A percentile compares a stretch with the other conserved stretches of the same genome.
Evolutionary conservation across 2,329 filamentous ascomycete genomes (phyloP).

Genomic region (Venturia nashicola): DNA sequence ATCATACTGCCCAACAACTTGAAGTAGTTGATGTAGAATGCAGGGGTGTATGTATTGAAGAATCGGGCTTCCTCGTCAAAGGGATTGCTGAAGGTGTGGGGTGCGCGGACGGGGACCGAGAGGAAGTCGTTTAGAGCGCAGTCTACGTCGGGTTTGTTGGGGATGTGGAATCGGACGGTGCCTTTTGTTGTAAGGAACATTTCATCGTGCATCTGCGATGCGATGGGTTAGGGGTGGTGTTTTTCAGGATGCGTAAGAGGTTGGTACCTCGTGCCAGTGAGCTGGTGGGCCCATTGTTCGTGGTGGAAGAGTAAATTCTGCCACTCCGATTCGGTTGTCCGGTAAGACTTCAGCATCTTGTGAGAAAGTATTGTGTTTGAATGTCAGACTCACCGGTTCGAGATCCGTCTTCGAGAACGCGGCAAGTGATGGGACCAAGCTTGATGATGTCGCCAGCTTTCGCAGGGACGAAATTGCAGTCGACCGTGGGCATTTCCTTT

Average conservation of each 20-base stretch:
- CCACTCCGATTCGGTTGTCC: constrained; percentile 37
- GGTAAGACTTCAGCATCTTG: not conserved
- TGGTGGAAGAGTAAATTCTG: constrained; percentile 37
- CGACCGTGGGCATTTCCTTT: constrained; percentile 25
- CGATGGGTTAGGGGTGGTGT: not conserved
- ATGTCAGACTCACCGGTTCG: constrained; percentile 13
- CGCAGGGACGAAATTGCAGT: constrained; percentile 37
- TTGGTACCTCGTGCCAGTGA: constrained; percentile 42
- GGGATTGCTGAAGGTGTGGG: constrained; percentile 45
- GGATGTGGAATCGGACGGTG: constrained; percentile 38
- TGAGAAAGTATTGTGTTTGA: not conserved
- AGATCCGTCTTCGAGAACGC: constrained; percentile 40
- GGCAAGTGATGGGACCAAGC: constrained; percentile 36
- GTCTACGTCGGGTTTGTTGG: constrained; percentile 31
- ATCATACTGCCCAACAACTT: constrained; percentile 36
- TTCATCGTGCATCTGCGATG: constrained; percentile 33
- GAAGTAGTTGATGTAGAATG: constrained; percentile 47
- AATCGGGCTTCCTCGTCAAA: constrained; percentile 41
- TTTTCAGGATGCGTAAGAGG: not conserved
- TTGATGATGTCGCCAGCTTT: constrained; percentile 36
- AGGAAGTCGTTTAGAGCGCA: constrained; percentile 42
- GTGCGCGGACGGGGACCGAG: constrained; percentile 40
- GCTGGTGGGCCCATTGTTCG: constrained; percentile 34
- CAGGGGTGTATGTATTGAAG: constrained; percentile 45
- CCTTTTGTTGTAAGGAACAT: constrained; percentile 43